phyloP scores from a whole-genome alignment of 2,329 filamentous ascomycete genomes.

The Colletotrichum sp. region DNA sequence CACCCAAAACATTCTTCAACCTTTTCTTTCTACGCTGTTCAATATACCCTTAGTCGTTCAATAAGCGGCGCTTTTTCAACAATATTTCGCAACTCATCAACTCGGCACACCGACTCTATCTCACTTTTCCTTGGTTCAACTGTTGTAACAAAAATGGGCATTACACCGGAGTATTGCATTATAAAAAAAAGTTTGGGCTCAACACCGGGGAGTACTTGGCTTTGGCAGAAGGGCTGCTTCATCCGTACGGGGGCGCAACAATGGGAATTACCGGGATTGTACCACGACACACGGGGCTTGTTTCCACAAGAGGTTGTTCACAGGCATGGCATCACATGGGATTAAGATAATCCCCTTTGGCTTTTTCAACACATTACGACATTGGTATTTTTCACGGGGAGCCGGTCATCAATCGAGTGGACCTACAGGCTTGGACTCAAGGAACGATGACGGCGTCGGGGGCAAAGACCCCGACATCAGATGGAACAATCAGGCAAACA shows the following conservation, averaged over 20 bases:
- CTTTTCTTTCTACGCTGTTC: constrained; percentile 24
- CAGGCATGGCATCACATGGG: constrained; percentile 34
- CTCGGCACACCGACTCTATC: constrained; percentile 25
- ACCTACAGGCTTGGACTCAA: neutral
- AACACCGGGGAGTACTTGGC: constrained; percentile 28
- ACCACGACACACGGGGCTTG: constrained; percentile 6
- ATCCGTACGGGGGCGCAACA: constrained; percentile 31
- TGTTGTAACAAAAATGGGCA: constrained; percentile 52
- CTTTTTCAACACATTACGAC: neutral
- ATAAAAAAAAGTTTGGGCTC: constrained; percentile 39
- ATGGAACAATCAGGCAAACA: neutral
- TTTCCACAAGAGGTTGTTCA: constrained; percentile 30
- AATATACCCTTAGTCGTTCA: constrained; percentile 24
- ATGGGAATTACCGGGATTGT: constrained; percentile 22
- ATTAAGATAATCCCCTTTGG: neutral
- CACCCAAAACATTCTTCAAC: constrained; percentile 26
- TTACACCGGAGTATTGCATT: constrained; percentile 55
- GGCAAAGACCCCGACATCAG: neutral
- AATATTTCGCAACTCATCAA: constrained; percentile 35
- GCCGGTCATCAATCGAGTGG: neutral
- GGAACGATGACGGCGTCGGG: neutral
- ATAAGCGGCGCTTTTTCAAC: constrained; percentile 21
- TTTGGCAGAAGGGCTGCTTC: constrained; percentile 30
- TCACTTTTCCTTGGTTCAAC: constrained; percentile 22
- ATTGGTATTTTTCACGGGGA: neutral